These are phyloP conservation scores for Zoysia matrella DNA, from an alignment of 202 grass and related monocot species.

Conservation along the genomic window DNA sequence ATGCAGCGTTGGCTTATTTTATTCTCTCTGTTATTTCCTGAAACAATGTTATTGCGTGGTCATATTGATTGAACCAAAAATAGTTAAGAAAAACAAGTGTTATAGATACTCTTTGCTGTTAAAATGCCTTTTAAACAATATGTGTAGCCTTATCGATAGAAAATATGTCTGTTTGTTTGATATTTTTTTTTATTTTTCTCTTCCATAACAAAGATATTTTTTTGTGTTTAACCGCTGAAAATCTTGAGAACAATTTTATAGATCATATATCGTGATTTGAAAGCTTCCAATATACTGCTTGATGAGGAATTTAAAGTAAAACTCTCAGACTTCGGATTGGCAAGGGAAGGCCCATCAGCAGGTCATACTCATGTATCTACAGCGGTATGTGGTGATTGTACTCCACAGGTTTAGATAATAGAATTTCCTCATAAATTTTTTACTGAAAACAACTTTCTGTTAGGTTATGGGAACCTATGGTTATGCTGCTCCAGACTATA, in stretches of 20 bases:
- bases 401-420: conserved; percentile 6
- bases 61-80: conserved; percentile 5
- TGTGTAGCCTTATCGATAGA: background rate
- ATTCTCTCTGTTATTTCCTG: background rate
- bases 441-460: conserved; percentile 18
- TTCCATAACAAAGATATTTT: background rate
- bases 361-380: conserved; percentile 69
- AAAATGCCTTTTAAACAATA: background rate
- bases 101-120: conserved; percentile 20
- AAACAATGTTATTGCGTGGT: background rate
- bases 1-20: background rate
- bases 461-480: conserved; percentile 79
- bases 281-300: conserved; percentile 74
- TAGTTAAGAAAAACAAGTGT: background rate
- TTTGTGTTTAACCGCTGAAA: background rate
- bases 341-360: conserved; percentile 67
- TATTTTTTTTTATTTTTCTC: background rate
- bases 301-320: conserved; percentile 70
- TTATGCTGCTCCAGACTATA: conserved; percentile 74
- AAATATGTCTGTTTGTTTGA: conserved; percentile 6
- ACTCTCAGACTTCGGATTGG: conserved; percentile 75
- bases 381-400: conserved; percentile 47
- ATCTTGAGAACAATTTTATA: conserved; percentile 24
- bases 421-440: background rate
- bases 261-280: conserved; percentile 82